Conservation (phyloP, 2,329 filamentous ascomycete genomes). For the Ophiostoma sp. region DNA sequence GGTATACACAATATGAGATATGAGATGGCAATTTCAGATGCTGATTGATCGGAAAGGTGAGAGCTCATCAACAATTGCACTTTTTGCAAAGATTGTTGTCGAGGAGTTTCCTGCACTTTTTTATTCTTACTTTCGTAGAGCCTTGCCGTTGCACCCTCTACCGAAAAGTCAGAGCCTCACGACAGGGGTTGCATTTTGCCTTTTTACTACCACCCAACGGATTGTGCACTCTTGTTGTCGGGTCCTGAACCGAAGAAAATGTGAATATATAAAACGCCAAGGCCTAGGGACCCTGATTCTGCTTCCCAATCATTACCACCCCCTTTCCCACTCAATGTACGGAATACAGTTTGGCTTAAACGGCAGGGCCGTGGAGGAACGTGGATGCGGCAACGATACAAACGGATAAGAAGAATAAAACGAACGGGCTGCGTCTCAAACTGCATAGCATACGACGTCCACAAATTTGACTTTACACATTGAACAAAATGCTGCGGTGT, state of each 20-base stretch:
- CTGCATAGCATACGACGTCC: constrained; percentile 1
- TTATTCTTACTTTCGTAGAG: neutral
- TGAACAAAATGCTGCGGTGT: neutral
- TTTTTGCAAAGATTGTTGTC: neutral
- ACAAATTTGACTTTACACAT: neutral
- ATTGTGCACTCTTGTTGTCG: neutral
- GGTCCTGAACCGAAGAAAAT: neutral
- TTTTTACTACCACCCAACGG: neutral
- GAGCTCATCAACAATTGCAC: neutral
- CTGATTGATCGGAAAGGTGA: neutral
- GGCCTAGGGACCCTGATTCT: neutral
- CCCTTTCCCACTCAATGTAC: neutral
- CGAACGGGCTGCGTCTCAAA: neutral
- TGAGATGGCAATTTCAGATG: neutral
- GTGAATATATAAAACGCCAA: constrained; percentile 20
- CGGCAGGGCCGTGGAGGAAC: neutral
- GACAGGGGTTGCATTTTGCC: neutral
- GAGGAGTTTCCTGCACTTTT: neutral
- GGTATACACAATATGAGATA: neutral
- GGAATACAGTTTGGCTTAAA: neutral
- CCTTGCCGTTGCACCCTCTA: neutral
- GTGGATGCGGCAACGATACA: neutral
- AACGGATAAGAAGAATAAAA: neutral
- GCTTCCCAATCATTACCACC: neutral
- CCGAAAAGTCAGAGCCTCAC: neutral